Evolutionary conservation across 1,284 basidiomycete genomes (phyloP).

Genomic region (Ustilago trichophora): DNA sequence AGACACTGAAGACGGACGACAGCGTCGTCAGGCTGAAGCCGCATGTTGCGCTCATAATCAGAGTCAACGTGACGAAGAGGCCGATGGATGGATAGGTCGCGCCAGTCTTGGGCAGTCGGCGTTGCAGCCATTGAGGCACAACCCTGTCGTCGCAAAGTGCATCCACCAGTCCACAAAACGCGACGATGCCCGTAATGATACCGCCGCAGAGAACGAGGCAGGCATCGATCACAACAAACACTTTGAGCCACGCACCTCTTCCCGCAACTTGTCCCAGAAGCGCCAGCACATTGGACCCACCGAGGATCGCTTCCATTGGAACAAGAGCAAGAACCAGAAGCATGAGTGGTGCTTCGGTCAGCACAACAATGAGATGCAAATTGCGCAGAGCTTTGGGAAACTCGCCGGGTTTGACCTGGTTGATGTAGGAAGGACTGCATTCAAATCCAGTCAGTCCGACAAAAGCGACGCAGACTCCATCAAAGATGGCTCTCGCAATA

Average conservation of each 20-base stretch:
- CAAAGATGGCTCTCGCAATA: conserved; percentile 45
- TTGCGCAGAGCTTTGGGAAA: conserved; percentile 51
- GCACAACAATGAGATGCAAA: conserved; percentile 37
- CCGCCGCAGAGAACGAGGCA: conserved; percentile 52
- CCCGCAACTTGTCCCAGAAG: conserved; percentile 31
- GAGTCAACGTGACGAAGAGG: conserved; percentile 71
- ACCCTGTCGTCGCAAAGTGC: conserved; percentile 69
- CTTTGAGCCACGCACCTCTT: conserved; percentile 41
- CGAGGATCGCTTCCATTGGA: conserved; percentile 29
- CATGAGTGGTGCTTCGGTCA: conserved; percentile 52
- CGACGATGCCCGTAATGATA: conserved; percentile 51
- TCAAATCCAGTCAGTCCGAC: conserved; percentile 57
- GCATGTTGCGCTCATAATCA: conserved; percentile 73
- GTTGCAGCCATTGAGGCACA: conserved; percentile 72
- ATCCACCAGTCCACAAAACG: conserved; percentile 39
- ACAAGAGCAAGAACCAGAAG: conserved; percentile 46
- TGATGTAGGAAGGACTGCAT: conserved; percentile 51
- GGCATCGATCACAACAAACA: conserved; percentile 52
- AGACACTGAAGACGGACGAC: conserved; percentile 67
- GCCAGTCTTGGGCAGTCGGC: conserved; percentile 70
- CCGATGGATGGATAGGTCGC: conserved; percentile 72
- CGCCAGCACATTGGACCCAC: conserved; percentile 46
- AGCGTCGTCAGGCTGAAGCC: conserved; percentile 69
- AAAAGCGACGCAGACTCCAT: conserved; percentile 50
- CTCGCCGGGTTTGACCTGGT: conserved; percentile 41